phyloP scores from a whole-genome alignment of 148 eudicot species.

The Bassia scoparia region DNA sequence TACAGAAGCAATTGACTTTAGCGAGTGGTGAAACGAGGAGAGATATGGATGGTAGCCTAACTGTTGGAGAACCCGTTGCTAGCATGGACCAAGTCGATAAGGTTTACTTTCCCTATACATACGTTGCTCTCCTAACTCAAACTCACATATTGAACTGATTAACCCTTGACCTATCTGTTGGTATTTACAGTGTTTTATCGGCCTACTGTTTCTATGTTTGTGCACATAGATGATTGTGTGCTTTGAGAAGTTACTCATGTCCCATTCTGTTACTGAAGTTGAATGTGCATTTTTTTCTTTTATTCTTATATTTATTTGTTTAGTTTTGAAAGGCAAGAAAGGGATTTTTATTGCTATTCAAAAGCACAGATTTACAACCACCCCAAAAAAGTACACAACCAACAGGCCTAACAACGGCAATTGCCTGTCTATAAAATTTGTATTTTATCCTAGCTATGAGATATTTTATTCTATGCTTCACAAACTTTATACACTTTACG shows the following conservation, averaged over 20 bases:
- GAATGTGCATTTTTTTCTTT: no score
- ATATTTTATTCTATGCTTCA: no score
- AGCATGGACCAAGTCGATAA: conserved; percentile 64
- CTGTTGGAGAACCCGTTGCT: conserved; percentile 51
- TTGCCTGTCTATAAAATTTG: no score
- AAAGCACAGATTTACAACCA: no score
- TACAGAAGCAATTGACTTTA: conserved; percentile 88
- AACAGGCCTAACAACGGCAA: no score
- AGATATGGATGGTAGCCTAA: conserved; percentile 47
- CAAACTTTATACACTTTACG: no score
- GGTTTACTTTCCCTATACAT: conserved; percentile 39
- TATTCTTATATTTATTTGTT: no score
- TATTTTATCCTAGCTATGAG: no score
- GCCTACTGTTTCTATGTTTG: neutral
- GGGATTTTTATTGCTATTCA: no score
- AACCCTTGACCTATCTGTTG: neutral
- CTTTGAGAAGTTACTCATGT: neutral
- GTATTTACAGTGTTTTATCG: neutral
- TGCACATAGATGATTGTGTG: neutral
- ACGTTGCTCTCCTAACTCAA: neutral
- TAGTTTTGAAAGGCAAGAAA: no score
- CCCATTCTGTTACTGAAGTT: no score
- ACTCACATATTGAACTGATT: neutral
- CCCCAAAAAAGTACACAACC: no score
- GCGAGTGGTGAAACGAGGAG: conserved; percentile 55